phyloP scores from a whole-genome alignment of 495 filamentous ascomycete species.

The Sphaerosporella brunnea region DNA sequence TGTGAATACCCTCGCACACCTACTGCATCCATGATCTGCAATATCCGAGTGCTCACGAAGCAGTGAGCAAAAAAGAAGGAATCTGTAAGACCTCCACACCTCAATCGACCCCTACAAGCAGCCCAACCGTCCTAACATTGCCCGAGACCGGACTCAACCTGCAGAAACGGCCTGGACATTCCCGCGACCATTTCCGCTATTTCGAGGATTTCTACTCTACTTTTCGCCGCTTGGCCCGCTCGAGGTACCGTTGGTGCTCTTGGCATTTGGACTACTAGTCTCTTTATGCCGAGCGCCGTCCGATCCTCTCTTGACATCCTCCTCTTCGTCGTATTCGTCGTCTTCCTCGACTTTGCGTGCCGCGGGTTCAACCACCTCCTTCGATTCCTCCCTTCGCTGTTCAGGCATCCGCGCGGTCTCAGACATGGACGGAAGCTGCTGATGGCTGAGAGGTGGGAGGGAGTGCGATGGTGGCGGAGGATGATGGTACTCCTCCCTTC shows the following conservation, averaged over 20 bases:
- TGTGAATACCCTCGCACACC: too few relatives aligned
- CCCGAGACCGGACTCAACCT: too few relatives aligned
- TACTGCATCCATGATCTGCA: too few relatives aligned
- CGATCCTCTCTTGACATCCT: constrained; percentile 56
- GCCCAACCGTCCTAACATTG: too few relatives aligned
- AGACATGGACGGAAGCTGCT: constrained; percentile 30
- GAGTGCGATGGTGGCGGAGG: constrained; percentile 37
- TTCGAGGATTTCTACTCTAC: too few relatives aligned
- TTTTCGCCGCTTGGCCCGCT: constrained; percentile 20
- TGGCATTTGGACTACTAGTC: constrained; percentile 31
- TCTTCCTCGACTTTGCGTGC: constrained; percentile 93
- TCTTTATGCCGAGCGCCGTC: constrained; percentile 23
- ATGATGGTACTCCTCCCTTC: constrained; percentile 39
- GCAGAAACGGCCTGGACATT: too few relatives aligned
- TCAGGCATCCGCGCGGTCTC: constrained; percentile 35
- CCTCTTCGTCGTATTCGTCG: constrained; percentile 73
- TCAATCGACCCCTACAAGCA: too few relatives aligned
- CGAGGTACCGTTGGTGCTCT: constrained; percentile 19
- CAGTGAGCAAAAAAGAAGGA: too few relatives aligned
- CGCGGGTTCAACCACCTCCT: constrained; percentile 55
- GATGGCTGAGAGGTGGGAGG: constrained; percentile 30
- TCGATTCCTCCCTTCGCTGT: constrained; percentile 37
- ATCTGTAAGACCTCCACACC: too few relatives aligned
- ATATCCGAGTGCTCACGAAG: too few relatives aligned
- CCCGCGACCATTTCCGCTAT: too few relatives aligned